Evolutionary conservation across 2,329 filamentous ascomycete genomes (phyloP), one percentile per base, ranked within the genome.

Genomic region (Cladosporium sp.): DNA sequence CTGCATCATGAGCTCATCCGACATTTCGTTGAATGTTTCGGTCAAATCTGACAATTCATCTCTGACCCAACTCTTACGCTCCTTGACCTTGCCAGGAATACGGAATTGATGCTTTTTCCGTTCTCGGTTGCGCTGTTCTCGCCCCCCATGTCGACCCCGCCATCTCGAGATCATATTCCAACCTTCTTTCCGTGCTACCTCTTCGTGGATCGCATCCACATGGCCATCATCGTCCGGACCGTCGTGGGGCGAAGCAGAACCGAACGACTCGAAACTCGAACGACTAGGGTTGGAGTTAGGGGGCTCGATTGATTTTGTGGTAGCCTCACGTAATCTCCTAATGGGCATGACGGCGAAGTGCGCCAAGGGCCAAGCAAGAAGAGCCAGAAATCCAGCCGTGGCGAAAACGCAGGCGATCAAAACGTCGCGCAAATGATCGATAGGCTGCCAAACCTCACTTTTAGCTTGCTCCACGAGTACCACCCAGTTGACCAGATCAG

Each of bases 1-100:
- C 68, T 96, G 92, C 74, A 90, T 89, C 68, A 90, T 83, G 45
- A 97, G 77, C 74, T 96, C 92, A 62, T 96, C 90, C 1, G 88
- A 90, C 92, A 96, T 97, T 67, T 92, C 89, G 69, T 96, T 97
- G 77, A 95, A 97, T 0, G 90, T 95, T 39, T 78, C 79, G 0
- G 89, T 94, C 14, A 95, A 80, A 70, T 96, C 92, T 0, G 91
- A 95, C 22, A 87, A 74, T 69, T 97, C 92, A 70, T 97, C 92
- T 1, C 89, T 89, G 55, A 97, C 80, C 38, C 86, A 80, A 67
- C 92, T 88, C 63, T 86, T 89, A 20, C 85, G 80, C 59, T 91
- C 87, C 57, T 85, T 85, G 9, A 97, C 92, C 70, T 90, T 91
- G 14, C 84, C 85, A 0, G 92, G 92, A 40, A 97, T 95, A 63